Base-by-base conservation (phyloP, 1,284 basidiomycete genomes). In the Veloboletus limbatus region DNA sequence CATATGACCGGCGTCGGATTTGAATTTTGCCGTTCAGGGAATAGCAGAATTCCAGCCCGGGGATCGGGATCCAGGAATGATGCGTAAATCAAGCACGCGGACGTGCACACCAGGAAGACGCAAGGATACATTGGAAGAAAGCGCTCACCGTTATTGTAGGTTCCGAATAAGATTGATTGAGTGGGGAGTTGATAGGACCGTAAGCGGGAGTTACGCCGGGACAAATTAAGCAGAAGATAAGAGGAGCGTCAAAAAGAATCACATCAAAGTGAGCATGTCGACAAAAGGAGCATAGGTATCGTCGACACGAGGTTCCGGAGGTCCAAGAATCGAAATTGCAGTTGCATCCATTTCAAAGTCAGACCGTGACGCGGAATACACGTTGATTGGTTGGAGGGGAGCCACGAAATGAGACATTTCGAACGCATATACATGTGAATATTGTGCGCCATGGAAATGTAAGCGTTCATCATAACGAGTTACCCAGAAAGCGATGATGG, bases 291-390 rank as follows among this genome's bases (percentile, higher is more conserved):
- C 28, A 37, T 33, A n/a, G 26, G 28, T n/a, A 27, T 45, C 33
- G 33, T 48, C 14, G 44, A 50, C 58, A 63, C 39, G 60, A 63
- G 59, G 60, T 35, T 45, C 58, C 58, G 62, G 60, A 52, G 45
- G 61, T 53, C 37, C 30, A 49, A 39, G 11, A 36, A 54, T 47
- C 49, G 36, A 46, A 49, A 65, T 50, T 48, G 59, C 62, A 33
- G 62, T 65, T 54, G 27, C 49, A 10, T 27, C 21, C 40, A 40
- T 47, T 55, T 49, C 44, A 52, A 48, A 45, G 40, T 43, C 40
- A 37, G 51, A 47, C 31, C 9, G 20, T 49, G 45, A 43, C 45
- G 36, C 18, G 35, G 21, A 26, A 27, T 33, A 42, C 38, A 43
- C 30, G 40, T 40, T 40, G 11, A 18, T 31, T 32, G 11, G 21